These are phyloP conservation scores for Podila epicladia DNA, from an alignment of 192 early-diverging fungal species.

Conservation along the genomic window DNA sequence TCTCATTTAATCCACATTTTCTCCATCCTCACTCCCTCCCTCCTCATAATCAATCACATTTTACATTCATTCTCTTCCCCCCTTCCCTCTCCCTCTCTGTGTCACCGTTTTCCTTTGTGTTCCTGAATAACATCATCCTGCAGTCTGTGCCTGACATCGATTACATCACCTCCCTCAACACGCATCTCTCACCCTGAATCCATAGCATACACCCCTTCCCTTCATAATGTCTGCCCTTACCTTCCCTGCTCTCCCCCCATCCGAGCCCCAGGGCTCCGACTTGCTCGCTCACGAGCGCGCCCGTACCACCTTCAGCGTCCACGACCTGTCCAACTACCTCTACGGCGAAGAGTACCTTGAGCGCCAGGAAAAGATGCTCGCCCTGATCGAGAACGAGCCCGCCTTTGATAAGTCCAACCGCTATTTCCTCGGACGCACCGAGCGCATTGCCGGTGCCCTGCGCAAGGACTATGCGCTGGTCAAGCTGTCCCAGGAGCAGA, in stretches of 20 bases:
- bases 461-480: conserved; percentile 70
- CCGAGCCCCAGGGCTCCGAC: conserved; percentile 58
- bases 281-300: conserved; percentile 73
- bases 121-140: not conserved
- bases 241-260: conserved; percentile 48
- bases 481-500: conserved; percentile 67
- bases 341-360: conserved; percentile 71
- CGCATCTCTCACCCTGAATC: not conserved
- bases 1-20: too few relatives aligned
- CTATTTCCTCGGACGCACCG: conserved; percentile 77
- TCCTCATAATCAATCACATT: not conserved
- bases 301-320: conserved; percentile 69
- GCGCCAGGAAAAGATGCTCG: conserved; percentile 64
- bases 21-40: not conserved
- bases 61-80: not conserved
- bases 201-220: conserved; percentile 2
- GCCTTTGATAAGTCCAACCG: conserved; percentile 75
- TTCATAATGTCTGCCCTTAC: conserved; percentile 56
- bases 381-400: conserved; percentile 72
- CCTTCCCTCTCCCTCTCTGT: not conserved
- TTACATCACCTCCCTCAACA: not conserved
- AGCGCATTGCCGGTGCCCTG: conserved; percentile 71
- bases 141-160: not conserved
- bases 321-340: conserved; percentile 74
- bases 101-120: not conserved